Base-by-base conservation (phyloP, 208 protist genomes). In the Spongospora subterranea region DNA sequence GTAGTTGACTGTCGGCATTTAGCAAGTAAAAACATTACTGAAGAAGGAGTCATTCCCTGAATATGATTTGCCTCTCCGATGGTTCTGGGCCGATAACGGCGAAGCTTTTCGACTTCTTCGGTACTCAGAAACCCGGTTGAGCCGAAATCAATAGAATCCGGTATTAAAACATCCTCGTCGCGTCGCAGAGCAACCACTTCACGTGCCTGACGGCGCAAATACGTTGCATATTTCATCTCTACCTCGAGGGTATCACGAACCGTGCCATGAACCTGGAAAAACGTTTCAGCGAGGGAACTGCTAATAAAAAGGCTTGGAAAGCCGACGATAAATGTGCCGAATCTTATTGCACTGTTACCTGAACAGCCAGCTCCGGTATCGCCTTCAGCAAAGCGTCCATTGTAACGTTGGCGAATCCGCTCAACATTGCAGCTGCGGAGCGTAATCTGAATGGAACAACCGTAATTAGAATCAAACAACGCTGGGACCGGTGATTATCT, bases 51-150 rank as follows among this genome's bases (percentile, higher is more conserved):
- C 0, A 91, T 89, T 35, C 89, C 89, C n/a, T 91, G 89, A 20
- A 91, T 91, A 11, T 32, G 1, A 76, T 45, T 66, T 0, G 89
- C 89, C 35, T 91, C 89, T 13, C 53, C 89, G 32, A 91, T 46
- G 41, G 89, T 91, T 20, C 32, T 38, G 32, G 89, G 89, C 17
- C 50, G 0, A 29, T 32, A 50, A 20, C 88, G 60, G 24, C 32
- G 13, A 1, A 91, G 50, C n/a, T 91, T 91, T 40, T 91, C 89
- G 29, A 91, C 39, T 76, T 91, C 89, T 41, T 91, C 89, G 45
- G 13, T 65, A 29, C 54, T 82, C 20, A 91, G 89, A 64, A 82
- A 82, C n/a, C 71, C 71, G 40, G 71, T 82, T 35, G 6, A 13
- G 17, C 35, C 71, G 6, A 45, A 82, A 6, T 6, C 17, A 82